Base-by-base conservation (phyloP, 345 rosid genomes). In the Euphorbia peplus region DNA sequence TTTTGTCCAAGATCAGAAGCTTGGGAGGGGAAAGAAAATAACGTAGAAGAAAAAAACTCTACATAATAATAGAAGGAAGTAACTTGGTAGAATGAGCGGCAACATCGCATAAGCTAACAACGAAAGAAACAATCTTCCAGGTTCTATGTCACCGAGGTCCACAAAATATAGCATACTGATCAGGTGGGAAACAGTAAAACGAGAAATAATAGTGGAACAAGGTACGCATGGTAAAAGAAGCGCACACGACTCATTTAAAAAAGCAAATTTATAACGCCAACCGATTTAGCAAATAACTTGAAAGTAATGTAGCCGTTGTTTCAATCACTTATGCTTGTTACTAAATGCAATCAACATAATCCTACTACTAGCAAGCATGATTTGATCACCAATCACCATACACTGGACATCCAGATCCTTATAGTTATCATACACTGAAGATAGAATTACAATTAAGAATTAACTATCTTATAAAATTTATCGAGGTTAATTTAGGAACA, bases 261-360 rank as follows among this genome's bases (percentile, higher is more conserved):
- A 51, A 1, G 44, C 11, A 13, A 19, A 65, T 14, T 25, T 42
- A 41, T 47, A 64, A 30, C 16, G 5, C n/a, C 42, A 50, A 51
- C 46, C 8, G 30, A 51, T 29, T 12, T 18, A 53, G 32, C 10
- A 30, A 67, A 15, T 42, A 18, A 11, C 30, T 21, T 4, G 13
- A 51, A 41, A 21, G 3, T 24, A 44, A 50, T 15, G 74, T 67
- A 79, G 65, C 53, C 70, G 72, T 61, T 71, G 60, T 54, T 61
- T 41, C n/a, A 8, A 24, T 25, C 70, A 64, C n/a, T 35, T 69
- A n/a, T 69, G 46, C 60, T 79, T 61, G 72, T 55, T 64, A 63
- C 61, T 8, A 51, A 44, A 74, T 72, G 80, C 77, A 72, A 77
- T 18, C 63, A 78, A 69, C 73, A 68, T 22, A 32, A 30, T 16